Base-by-base conservation (phyloP, 2,329 filamentous ascomycete species). In the Phialophora macrospora region DNA sequence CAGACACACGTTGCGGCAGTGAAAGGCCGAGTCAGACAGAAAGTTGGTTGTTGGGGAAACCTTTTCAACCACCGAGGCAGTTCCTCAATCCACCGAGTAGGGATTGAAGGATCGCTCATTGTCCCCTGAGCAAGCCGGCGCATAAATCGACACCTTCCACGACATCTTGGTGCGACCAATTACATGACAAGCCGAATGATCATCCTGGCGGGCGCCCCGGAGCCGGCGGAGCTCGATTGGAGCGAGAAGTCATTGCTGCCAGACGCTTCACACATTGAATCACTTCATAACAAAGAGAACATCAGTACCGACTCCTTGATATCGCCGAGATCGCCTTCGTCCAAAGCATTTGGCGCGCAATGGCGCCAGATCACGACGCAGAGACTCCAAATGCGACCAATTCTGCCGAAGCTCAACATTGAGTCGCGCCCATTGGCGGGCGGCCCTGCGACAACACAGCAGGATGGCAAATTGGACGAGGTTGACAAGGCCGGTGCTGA, bases 121-220 rank as follows among this genome's bases (percentile, higher is more conserved):
- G 38, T 44, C 2, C 38, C 38, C 17, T 20, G 17, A 44, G 38
- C 17, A 44, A 44, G 38, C 17, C 38, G 38, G 38, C 38, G 38
- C 38, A 7, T 12, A 28, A 8, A 26, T 41, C 20, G n/a, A 55
- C 32, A 14, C 24, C 20, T 57, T 26, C 32, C 24, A n/a, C 52
- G n/a, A 26, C 30, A 24, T n/a, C 4, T 8, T 9, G n/a, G 5
- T 6, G 26, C 20, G 32, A 48, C 30, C 32, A 32, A 34, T 20
- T 60, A 59, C 56, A 72, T 72, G 71, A 69, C 70, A 54, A 60
- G 58, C 58, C 68, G 69, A 30, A 72, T 70, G 55, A 72, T 72
- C 57, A 66, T 72, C 61, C 69, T 72, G 60, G 66, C 71, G 41
- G 71, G 70, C 20, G 71, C 70, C n/a, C 71, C 71, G 14, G 68